These are phyloP conservation scores for Boletus tylopilopsis DNA, from an alignment of 768 basidiomycete species.

Conservation along the genomic window DNA sequence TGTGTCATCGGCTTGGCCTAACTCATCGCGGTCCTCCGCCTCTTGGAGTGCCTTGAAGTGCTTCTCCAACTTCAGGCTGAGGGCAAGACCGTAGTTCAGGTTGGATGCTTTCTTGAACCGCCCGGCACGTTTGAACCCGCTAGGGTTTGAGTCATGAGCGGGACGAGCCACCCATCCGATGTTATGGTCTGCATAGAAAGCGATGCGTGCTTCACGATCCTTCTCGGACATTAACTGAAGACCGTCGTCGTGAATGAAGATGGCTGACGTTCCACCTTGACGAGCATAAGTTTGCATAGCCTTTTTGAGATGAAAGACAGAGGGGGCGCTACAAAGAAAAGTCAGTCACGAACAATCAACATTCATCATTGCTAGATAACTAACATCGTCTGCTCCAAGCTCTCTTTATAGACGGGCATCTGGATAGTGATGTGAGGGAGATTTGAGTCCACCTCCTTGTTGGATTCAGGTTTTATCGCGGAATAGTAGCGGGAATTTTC, in stretches of 20 bases:
- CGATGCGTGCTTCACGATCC: conserved; percentile 46
- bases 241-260: conserved; percentile 63
- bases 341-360: not conserved
- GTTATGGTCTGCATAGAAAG: conserved; percentile 54
- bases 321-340: conserved; percentile 47
- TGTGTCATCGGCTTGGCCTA: conserved; percentile 37
- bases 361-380: conserved; percentile 22
- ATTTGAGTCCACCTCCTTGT: conserved; percentile 56
- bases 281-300: conserved; percentile 64
- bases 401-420: conserved; percentile 88
- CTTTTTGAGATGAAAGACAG: conserved; percentile 61
- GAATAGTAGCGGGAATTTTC: conserved; percentile 86
- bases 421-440: conserved; percentile 78
- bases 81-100: conserved; percentile 71
- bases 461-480: conserved; percentile 56
- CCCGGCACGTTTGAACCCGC: conserved; percentile 48
- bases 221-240: conserved; percentile 45
- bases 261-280: conserved; percentile 56
- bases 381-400: conserved; percentile 77
- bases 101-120: conserved; percentile 95
- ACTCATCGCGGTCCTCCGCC: conserved; percentile 40
- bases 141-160: conserved; percentile 29
- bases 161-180: conserved; percentile 64
- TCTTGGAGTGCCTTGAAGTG: conserved; percentile 37
- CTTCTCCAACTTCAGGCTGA: conserved; percentile 35